Conservation (phyloP, 2,329 filamentous ascomycete genomes). For the Tolypocladium paradoxum region DNA sequence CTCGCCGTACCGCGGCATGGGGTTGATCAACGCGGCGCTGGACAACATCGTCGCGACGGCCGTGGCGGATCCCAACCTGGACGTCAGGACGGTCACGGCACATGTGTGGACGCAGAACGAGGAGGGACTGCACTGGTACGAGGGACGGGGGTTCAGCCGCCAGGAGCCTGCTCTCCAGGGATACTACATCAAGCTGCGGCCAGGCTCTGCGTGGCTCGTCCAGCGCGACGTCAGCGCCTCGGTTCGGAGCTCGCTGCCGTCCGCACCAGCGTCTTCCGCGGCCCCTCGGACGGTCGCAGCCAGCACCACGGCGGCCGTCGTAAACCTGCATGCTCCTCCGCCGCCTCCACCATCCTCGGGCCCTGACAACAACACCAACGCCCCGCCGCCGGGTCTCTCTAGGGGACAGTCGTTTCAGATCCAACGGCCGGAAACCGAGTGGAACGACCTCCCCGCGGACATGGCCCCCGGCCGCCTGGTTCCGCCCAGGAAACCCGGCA, state of each 20-base stretch:
- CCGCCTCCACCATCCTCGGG: slow-evolving; percentile 2
- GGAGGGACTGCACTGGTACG: slow-evolving; percentile 54
- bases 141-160: slow-evolving; percentile 42
- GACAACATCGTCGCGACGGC: slow-evolving; percentile 36
- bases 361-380: slow-evolving; percentile 9
- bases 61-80: slow-evolving; percentile 21
- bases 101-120: slow-evolving; percentile 60
- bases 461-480: slow-evolving; percentile 33
- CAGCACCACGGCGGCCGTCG: slow-evolving; percentile 19
- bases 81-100: slow-evolving; percentile 41
- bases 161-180: slow-evolving; percentile 36
- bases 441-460: slow-evolving; percentile 55
- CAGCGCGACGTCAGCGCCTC: slow-evolving; percentile 29
- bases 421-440: slow-evolving; percentile 46
- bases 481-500: slow-evolving; percentile 15
- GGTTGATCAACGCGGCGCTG: slow-evolving; percentile 46
- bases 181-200: slow-evolving; percentile 53
- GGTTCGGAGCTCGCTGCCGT: slow-evolving; percentile 12
- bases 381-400: slow-evolving; percentile 11
- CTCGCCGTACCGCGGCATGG: slow-evolving; percentile 50
- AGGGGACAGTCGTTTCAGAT: slow-evolving; percentile 46
- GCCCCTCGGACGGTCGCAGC: slow-evolving; percentile 7
- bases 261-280: slow-evolving; percentile 3
- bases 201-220: slow-evolving; percentile 51
- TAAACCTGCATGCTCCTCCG: slow-evolving; percentile 19